Evolutionary conservation across 2,329 filamentous ascomycete genomes (phyloP).

Genomic region (Exserohilum rostratum): DNA sequence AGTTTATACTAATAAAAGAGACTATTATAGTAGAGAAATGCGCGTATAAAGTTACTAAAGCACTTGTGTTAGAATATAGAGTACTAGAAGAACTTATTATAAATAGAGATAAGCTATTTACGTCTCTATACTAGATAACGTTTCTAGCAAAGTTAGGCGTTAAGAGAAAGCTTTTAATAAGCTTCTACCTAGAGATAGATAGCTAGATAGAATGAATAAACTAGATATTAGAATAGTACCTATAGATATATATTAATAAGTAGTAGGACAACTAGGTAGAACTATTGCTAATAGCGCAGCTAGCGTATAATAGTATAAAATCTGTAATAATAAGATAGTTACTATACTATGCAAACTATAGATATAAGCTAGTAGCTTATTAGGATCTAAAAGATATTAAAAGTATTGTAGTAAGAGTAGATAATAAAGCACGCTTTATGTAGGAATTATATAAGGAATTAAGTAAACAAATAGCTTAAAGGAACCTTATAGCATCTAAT

Average conservation of each 20-base stretch:
- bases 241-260: not conserved
- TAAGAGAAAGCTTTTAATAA: not conserved
- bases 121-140: not conserved
- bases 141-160: not conserved
- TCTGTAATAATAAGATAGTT: not conserved
- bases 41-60: not conserved
- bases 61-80: not conserved
- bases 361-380: not conserved
- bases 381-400: not conserved
- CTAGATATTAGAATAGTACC: not conserved
- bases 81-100: not conserved
- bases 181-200: not conserved
- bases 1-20: not conserved
- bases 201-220: not conserved
- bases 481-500: not conserved
- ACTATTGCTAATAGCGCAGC: not conserved
- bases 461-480: not conserved
- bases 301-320: not conserved
- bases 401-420: not conserved
- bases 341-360: not conserved
- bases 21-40: not conserved
- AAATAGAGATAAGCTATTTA: not conserved
- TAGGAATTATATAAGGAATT: not conserved
- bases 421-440: not conserved
- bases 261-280: not conserved